Base-by-base conservation (phyloP, 176 grass and related monocot genomes). In the Elymus sibiricus region DNA sequence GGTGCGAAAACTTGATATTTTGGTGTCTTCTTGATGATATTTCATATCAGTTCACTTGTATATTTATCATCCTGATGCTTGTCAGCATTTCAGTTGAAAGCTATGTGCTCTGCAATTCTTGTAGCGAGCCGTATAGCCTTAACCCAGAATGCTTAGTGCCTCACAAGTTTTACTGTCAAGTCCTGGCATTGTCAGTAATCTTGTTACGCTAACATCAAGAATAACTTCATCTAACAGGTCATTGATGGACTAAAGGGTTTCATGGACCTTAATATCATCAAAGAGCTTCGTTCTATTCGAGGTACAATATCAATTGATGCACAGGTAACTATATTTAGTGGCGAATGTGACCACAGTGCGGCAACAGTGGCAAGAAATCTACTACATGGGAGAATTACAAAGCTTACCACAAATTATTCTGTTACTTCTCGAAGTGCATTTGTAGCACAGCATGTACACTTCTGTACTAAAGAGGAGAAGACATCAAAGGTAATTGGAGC, bases 221-320 rank as follows among this genome's bases (percentile, higher is more conserved):
- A 39, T 83, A 55, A 28, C 29, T 28, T 85, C 31, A 3, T 82
- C 60, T 78, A 49, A 25, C 76, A 98, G 97, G 93, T 96, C 7
- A 87, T 98, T 88, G 94, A 98, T 59, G 94, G 92, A 65, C 64
- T 98, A 47, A 90, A 83, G 70, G 68, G 38, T 86, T 89, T 89
- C 27, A 17, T 79, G 70, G 88, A 91, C 64, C 77, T 88, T 51
- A 77, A 60, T 78, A 71, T 83, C 7, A 51, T 64, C 10, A 77
- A 91, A 25, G 87, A 83, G 46, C 40, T 98, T 44, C 80, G 64
- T 84, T 91, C 84, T 79, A 90, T 95, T 76, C 88, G 86, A 75
- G 71, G 84, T 21, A 56, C 70, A 77, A 92, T 98, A 77, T 86
- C 79, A 55, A 67, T 70, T 44, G 70, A 87, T 82, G 86, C 92